These are phyloP conservation scores for Ceriops decandra DNA, from an alignment of 345 rosid species.

Conservation along the genomic window DNA sequence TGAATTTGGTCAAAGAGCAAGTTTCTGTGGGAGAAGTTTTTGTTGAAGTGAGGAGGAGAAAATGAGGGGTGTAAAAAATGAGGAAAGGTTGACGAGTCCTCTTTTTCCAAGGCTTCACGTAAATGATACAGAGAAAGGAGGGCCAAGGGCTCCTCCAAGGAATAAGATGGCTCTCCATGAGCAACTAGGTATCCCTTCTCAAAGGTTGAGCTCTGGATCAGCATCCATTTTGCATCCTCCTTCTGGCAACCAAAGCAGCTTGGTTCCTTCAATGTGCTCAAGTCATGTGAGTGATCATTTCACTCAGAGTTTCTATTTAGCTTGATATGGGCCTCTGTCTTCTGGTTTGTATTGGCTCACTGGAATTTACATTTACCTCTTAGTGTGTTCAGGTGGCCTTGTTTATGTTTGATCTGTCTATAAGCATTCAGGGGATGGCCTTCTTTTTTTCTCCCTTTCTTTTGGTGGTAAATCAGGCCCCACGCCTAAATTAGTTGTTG, in stretches of 20 bases:
- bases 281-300: constrained; percentile 37
- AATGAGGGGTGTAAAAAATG: constrained; percentile 45
- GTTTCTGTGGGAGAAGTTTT: constrained; percentile 17
- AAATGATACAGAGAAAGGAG: constrained; percentile 59
- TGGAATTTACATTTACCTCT: too few species aligned
- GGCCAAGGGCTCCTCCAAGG: constrained; percentile 69
- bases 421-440: too few species aligned
- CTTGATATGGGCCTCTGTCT: background rate
- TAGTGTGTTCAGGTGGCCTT: too few species aligned
- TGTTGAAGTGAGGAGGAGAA: constrained; percentile 11
- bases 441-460: background rate
- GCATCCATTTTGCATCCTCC: constrained; percentile 34
- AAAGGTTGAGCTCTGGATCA: constrained; percentile 35
- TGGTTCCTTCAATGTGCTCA: constrained; percentile 38
- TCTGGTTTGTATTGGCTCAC: too few species aligned
- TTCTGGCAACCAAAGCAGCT: constrained; percentile 18
- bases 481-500: too few species aligned
- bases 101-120: constrained; percentile 73
- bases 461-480: background rate
- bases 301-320: background rate
- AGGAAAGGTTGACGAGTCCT: constrained; percentile 42
- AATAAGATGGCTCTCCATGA: constrained; percentile 79
- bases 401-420: too few species aligned
- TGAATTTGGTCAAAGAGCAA: constrained; percentile 12
- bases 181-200: constrained; percentile 60